Percentiles rank a stretch among this genome's conserved stretches.
These are phyloP conservation scores for Actinomortierella ambigua DNA, from an alignment of 371 early-diverging fungal genomes.

Conservation along the genomic window DNA sequence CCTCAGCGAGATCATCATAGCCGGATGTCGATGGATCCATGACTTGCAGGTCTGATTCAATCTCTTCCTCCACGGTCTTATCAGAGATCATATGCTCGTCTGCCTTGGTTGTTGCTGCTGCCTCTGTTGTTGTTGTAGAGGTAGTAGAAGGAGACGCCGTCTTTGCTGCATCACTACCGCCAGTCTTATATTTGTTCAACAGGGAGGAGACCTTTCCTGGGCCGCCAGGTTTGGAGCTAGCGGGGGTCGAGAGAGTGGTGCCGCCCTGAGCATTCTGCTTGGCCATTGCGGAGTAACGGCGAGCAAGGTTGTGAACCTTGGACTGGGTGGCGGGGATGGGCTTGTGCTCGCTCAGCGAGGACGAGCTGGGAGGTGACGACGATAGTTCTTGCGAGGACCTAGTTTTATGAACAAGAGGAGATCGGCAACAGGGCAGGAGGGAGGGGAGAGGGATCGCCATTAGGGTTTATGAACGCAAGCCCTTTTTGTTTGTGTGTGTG, in stretches of 20 bases:
- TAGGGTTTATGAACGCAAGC: not conserved
- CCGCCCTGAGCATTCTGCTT: slow-evolving; percentile 20
- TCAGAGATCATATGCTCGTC: not conserved
- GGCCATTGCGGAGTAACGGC: slow-evolving; percentile 37
- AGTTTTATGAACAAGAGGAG: not conserved
- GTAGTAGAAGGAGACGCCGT: not conserved
- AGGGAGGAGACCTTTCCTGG: slow-evolving; percentile 1
- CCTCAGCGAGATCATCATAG: slow-evolving; percentile 3
- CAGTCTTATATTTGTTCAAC: slow-evolving; percentile 12
- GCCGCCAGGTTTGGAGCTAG: slow-evolving; percentile 9
- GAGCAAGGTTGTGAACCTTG: slow-evolving; percentile 38
- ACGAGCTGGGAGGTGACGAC: slow-evolving; percentile 9
- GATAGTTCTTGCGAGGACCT: slow-evolving; percentile 6
- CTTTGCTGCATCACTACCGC: not conserved
- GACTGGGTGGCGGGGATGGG: slow-evolving; percentile 12
- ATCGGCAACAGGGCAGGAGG: not conserved
- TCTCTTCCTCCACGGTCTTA: slow-evolving; percentile 16
- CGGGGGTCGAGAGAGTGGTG: slow-evolving; percentile 22
- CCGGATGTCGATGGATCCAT: slow-evolving; percentile 12
- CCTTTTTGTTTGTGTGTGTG: too few relatives aligned
- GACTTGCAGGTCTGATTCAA: slow-evolving; percentile 13
- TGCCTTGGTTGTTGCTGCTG: not conserved
- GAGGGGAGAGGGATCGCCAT: not conserved
- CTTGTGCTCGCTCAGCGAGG: slow-evolving; percentile 19
- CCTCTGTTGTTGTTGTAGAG: too few relatives aligned